These are phyloP conservation scores for Metschnikowia santaceciliae DNA, from an alignment of 805 yeast genomes.

Conservation along the genomic window DNA sequence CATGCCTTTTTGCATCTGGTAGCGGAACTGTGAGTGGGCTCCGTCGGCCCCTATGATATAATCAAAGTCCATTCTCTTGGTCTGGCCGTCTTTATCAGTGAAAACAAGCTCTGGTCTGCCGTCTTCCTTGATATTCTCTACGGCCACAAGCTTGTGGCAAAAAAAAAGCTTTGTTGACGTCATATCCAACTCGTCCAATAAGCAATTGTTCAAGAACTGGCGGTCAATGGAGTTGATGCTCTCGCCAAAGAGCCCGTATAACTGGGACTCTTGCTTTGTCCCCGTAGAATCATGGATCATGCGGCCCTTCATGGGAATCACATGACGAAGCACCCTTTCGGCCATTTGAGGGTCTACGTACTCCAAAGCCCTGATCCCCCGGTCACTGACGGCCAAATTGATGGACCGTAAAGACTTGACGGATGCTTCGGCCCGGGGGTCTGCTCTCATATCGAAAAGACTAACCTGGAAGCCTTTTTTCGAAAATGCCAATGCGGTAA, in stretches of 20 bases:
- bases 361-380: conserved; percentile 72
- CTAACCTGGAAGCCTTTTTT: conserved; percentile 69
- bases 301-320: conserved; percentile 84
- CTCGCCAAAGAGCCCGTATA: conserved; percentile 80
- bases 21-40: conserved; percentile 68
- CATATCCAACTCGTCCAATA: conserved; percentile 58
- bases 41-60: conserved; percentile 85
- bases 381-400: conserved; percentile 80
- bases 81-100: conserved; percentile 16
- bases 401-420: conserved; percentile 59
- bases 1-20: conserved; percentile 59
- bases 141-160: conserved; percentile 49
- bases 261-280: conserved; percentile 54
- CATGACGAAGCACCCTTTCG: conserved; percentile 48
- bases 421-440: conserved; percentile 46
- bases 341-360: conserved; percentile 60
- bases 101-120: conserved; percentile 23
- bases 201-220: conserved; percentile 55
- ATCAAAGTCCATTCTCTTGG: conserved; percentile 39
- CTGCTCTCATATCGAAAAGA: conserved; percentile 67
- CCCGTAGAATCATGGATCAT: conserved; percentile 80
- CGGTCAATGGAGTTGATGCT: conserved; percentile 84
- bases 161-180: conserved; percentile 47
- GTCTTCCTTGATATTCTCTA: conserved; percentile 25
- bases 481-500: conserved; percentile 77